These are phyloP conservation scores for Microbotryomycetes sp. DNA, from an alignment of 1,284 basidiomycete genomes.

Conservation along the genomic window DNA sequence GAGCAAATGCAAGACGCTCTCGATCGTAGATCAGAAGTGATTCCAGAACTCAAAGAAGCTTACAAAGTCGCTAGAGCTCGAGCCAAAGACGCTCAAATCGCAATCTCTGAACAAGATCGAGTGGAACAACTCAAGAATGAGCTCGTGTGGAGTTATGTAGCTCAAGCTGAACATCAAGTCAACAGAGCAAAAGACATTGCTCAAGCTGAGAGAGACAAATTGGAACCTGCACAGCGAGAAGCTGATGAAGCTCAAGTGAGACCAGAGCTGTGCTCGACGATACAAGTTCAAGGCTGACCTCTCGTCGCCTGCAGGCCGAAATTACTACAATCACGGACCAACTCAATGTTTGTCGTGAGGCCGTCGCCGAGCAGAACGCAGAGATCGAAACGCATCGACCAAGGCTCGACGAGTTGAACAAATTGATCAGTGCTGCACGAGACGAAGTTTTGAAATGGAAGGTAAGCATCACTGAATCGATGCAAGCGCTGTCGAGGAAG, in stretches of 20 bases:
- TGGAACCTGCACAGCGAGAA: not conserved
- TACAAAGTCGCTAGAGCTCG: constrained; percentile 56
- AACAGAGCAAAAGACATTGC: not conserved
- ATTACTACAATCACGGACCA: not conserved
- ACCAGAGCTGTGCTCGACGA: too few relatives aligned
- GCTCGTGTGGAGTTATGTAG: constrained; percentile 83
- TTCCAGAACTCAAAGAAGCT: constrained; percentile 63
- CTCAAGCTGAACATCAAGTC: constrained; percentile 48
- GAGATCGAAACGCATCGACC: not conserved
- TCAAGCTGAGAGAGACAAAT: not conserved
- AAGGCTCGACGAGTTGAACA: not conserved
- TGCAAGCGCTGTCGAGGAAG: not conserved
- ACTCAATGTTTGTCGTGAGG: not conserved
- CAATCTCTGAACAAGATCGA: constrained; percentile 62
- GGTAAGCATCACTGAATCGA: not conserved
- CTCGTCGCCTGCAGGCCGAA: not conserved
- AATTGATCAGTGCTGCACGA: not conserved
- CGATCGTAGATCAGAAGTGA: constrained; percentile 50
- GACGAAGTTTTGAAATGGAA: too few relatives aligned
- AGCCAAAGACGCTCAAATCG: constrained; percentile 67
- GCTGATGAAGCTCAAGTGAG: too few relatives aligned
- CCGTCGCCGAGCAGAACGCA: not conserved
- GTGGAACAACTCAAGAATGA: constrained; percentile 68
- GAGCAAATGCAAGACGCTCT: constrained; percentile 35
- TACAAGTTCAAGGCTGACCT: too few relatives aligned